These are phyloP conservation scores for Cunninghamia lanceolata DNA, from an alignment of 75 land plant species.

Conservation along the genomic window DNA sequence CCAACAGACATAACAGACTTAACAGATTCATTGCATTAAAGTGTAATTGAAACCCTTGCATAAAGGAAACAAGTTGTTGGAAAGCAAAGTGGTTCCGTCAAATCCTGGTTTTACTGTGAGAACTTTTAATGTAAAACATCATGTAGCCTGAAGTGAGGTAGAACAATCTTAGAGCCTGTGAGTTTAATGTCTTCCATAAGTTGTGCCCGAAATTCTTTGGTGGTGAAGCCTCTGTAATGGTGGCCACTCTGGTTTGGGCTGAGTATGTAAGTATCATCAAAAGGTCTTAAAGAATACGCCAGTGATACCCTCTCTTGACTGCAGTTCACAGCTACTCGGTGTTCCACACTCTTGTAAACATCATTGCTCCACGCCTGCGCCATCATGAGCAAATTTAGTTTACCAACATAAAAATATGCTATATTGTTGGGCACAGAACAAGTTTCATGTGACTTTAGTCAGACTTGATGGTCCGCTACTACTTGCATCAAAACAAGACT, in stretches of 20 bases:
- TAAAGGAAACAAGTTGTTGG: too few species aligned
- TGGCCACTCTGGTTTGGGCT: constrained; percentile 13
- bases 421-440: background rate
- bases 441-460: too few species aligned
- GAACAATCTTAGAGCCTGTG: constrained; percentile 45
- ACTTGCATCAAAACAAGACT: too few species aligned
- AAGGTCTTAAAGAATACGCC: constrained; percentile 59
- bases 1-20: too few species aligned
- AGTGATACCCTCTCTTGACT: constrained; percentile 45
- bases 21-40: too few species aligned
- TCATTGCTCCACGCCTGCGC: constrained; percentile 85
- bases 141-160: constrained; percentile 13
- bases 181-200: constrained; percentile 38
- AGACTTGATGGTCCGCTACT: too few species aligned
- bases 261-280: constrained; percentile 38
- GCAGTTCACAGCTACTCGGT: constrained; percentile 42
- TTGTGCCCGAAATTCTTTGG: constrained; percentile 45
- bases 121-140: too few species aligned
- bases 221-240: constrained; percentile 60
- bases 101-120: too few species aligned
- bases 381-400: too few species aligned
- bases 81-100: too few species aligned
- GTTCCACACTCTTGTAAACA: constrained; percentile 68
- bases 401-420: background rate
- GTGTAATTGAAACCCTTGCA: too few species aligned